Evolutionary conservation across 2,329 filamentous ascomycete species (phyloP).

Genomic region (Trichoderma cornu-damae): DNA sequence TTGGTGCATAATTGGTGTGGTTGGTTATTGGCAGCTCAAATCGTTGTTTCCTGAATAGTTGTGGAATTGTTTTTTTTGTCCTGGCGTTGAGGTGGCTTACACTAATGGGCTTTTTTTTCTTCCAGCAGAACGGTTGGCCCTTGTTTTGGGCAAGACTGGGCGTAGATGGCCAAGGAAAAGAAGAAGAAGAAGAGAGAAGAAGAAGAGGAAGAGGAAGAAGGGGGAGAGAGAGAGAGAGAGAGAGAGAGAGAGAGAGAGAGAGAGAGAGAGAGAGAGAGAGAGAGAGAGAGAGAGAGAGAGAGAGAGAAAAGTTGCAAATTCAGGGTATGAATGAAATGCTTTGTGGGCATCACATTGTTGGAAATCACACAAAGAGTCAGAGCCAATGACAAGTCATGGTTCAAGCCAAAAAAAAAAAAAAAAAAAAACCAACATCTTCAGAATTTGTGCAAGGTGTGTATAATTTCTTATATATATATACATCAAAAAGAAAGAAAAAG

Average conservation of each 20-base stretch:
- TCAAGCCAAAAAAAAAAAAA: neutral
- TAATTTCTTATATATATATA: constrained; percentile 28
- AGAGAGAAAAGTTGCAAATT: neutral
- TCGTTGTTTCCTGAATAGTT: neutral
- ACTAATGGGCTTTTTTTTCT: neutral
- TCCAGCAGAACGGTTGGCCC: neutral
- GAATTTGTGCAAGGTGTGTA: constrained; percentile 13
- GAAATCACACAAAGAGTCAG: neutral
- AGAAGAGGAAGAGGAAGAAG: neutral
- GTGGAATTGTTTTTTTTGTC: neutral
- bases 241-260: too few relatives aligned
- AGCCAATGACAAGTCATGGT: neutral
- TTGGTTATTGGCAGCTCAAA: neutral
- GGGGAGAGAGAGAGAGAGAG: too few relatives aligned
- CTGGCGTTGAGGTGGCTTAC: neutral
- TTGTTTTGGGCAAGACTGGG: neutral
- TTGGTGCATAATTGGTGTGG: neutral
- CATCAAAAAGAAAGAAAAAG: constrained; percentile 21
- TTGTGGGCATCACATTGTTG: too few relatives aligned
- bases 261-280: too few relatives aligned
- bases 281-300: too few relatives aligned
- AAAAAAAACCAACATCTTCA: too few relatives aligned
- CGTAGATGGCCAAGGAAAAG: neutral
- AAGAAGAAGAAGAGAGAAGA: neutral
- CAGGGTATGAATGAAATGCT: neutral